Percentiles rank a stretch among this genome's conserved stretches.
Conservation (phyloP, 2,329 filamentous ascomycete species). For the Teratosphaeria viscida region DNA sequence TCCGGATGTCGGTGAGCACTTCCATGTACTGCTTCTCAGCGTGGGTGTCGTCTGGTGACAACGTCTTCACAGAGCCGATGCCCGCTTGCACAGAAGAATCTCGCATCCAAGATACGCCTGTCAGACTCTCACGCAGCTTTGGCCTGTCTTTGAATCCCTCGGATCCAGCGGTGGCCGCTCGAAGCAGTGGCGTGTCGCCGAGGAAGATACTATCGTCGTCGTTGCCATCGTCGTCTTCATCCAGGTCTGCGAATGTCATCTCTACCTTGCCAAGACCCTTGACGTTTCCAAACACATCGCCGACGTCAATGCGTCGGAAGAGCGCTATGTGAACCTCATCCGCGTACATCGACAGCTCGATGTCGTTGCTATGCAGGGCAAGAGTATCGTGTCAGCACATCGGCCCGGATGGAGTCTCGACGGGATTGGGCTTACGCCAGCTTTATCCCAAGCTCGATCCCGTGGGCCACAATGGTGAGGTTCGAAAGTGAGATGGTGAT, state of each 20-base stretch:
- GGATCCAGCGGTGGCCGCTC: constrained; percentile 30
- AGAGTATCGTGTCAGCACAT: neutral
- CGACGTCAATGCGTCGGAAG: constrained; percentile 41
- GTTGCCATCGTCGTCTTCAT: constrained; percentile 26
- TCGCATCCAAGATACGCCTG: constrained; percentile 29
- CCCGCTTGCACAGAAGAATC: constrained; percentile 27
- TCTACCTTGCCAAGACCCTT: constrained; percentile 41
- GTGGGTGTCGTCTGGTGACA: constrained; percentile 36
- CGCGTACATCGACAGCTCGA: constrained; percentile 42
- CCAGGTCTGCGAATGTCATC: constrained; percentile 38
- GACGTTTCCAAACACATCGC: constrained; percentile 44
- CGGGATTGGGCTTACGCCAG: neutral
- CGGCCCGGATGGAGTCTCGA: neutral
- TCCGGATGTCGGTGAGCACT: constrained; percentile 31
- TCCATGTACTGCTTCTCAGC: constrained; percentile 34
- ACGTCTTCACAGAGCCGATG: constrained; percentile 30
- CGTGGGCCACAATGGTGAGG: constrained; percentile 41
- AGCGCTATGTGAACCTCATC: constrained; percentile 40
- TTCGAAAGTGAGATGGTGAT: constrained; percentile 42
- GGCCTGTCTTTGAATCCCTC: constrained; percentile 12
- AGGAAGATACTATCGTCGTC: constrained; percentile 32
- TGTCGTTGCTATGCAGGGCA: constrained; percentile 32
- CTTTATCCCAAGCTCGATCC: constrained; percentile 38
- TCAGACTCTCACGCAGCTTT: constrained; percentile 26
- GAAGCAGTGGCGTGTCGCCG: constrained; percentile 36